Conservation (phyloP, 139 green algal genomes). For the Chlorella ohadii region DNA sequence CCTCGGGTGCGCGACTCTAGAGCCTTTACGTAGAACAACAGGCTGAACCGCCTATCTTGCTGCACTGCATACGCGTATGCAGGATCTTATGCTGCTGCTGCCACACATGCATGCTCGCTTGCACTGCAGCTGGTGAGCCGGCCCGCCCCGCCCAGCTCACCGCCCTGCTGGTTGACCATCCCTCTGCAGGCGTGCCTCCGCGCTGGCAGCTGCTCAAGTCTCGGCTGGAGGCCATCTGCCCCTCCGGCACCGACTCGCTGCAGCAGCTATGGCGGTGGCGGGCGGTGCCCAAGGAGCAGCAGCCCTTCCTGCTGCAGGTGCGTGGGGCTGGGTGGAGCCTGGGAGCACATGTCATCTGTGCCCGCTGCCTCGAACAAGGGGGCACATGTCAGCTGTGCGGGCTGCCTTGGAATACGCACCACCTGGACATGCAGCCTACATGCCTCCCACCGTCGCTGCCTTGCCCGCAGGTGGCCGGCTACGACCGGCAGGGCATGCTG, state of each 20-base stretch:
- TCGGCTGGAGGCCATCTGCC: conserved; percentile 52
- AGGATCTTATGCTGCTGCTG: not conserved
- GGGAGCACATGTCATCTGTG: too few species aligned
- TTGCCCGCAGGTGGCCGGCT: conserved; percentile 47
- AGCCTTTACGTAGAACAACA: too few species aligned
- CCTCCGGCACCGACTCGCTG: conserved; percentile 23
- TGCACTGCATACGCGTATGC: too few species aligned
- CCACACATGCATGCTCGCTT: not conserved
- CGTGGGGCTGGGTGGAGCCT: not conserved
- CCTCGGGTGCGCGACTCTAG: too few species aligned
- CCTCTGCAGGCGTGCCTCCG: conserved; percentile 41
- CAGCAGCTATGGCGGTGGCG: conserved; percentile 42
- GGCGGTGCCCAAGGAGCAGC: conserved; percentile 41
- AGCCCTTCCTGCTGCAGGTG: conserved; percentile 53
- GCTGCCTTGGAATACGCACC: too few species aligned
- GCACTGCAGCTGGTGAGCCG: not conserved
- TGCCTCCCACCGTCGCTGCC: not conserved
- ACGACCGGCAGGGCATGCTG: conserved; percentile 60
- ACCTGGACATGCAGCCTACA: not conserved
- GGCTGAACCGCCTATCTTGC: too few species aligned
- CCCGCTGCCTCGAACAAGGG: too few species aligned
- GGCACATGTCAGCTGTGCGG: too few species aligned
- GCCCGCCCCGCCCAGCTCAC: not conserved
- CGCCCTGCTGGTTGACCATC: not conserved
- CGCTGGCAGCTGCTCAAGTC: conserved; percentile 63